These are phyloP conservation scores for Peziza echinospora DNA, from an alignment of 495 filamentous ascomycete species.

Conservation along the genomic window DNA sequence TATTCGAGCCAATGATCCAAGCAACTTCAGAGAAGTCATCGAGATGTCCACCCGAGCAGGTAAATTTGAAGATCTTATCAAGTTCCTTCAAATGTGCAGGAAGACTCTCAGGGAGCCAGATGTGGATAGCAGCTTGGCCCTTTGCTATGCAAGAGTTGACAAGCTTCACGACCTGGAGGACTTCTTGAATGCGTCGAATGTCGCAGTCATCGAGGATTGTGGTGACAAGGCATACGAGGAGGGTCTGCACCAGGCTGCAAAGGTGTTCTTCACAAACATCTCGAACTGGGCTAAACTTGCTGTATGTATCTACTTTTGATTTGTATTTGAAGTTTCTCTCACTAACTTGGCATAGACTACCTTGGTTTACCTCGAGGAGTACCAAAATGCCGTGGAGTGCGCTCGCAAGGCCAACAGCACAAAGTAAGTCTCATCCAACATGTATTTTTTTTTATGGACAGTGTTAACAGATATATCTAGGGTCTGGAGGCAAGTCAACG, in stretches of 20 bases:
- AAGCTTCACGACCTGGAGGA: constrained; percentile 88
- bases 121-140: constrained; percentile 83
- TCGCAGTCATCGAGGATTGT: constrained; percentile 82
- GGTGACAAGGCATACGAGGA: constrained; percentile 96
- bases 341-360: constrained; percentile 56
- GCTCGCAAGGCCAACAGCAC: constrained; percentile 98
- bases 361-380: constrained; percentile 84
- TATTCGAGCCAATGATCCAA: constrained; percentile 79
- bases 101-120: constrained; percentile 87
- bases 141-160: constrained; percentile 77
- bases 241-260: constrained; percentile 84
- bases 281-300: constrained; percentile 99
- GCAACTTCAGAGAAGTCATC: constrained; percentile 88
- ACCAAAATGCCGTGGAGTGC: constrained; percentile 95
- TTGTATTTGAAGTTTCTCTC: not conserved
- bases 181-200: constrained; percentile 84
- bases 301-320: too few species aligned
- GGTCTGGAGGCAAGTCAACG: constrained; percentile 98
- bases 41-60: constrained; percentile 88
- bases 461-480: too few species aligned
- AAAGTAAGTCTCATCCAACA: too few species aligned
- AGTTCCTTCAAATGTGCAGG: constrained; percentile 89
- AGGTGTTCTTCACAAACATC: constrained; percentile 96
- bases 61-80: constrained; percentile 95
- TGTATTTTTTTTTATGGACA: too few species aligned